Base-by-base conservation (phyloP, 192 early-diverging fungal species). In the Rhizoclosmatium globosum region DNA sequence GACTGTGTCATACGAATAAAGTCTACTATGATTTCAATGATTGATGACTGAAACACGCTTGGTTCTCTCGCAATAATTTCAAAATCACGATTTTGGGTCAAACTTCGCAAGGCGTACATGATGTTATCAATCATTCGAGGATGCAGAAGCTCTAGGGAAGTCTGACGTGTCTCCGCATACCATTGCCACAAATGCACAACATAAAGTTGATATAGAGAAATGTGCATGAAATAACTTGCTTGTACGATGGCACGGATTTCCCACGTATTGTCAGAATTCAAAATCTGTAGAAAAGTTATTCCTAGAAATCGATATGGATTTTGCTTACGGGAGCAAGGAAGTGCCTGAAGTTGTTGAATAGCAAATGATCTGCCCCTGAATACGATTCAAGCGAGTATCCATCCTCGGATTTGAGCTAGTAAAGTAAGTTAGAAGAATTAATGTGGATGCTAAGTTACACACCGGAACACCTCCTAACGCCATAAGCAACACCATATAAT, bases 221-320 rank as follows among this genome's bases (percentile, higher is more conserved):
- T 72, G 60, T 87, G 86, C 38, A 83, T 68, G 71, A 83, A 87
- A 68, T 87, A 87, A 3, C 77, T 71, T 13, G 82, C 67, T 43
- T 69, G 50, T 3, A 81, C 71, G 41, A 87, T 79, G 1, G 84
- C 79, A 2, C 85, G 85, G 68, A 87, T 82, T 62, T 87, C 86
- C 85, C 85, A 87, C 11, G n/a, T 43, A 53, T 86, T 83, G 46
- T 88, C 87, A 4, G 84, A 82, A 69, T 77, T 83, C 38, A 87
- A 57, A 65, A 85, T 82, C 64, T 79, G 50, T 19, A 39, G 43
- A 23, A 42, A 68, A 31, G 13, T 68, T 6, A 81, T 38, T 58
- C 9, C 46, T 46, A 38, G 6, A 43, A 2, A 64, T 42, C 6
- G 43, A 53, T 9, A 67, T 42, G n/a, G 2, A 9, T 17, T 6